phyloP scores from a whole-genome alignment of 805 yeast genomes.

The Metschnikowia reukaufii region DNA sequence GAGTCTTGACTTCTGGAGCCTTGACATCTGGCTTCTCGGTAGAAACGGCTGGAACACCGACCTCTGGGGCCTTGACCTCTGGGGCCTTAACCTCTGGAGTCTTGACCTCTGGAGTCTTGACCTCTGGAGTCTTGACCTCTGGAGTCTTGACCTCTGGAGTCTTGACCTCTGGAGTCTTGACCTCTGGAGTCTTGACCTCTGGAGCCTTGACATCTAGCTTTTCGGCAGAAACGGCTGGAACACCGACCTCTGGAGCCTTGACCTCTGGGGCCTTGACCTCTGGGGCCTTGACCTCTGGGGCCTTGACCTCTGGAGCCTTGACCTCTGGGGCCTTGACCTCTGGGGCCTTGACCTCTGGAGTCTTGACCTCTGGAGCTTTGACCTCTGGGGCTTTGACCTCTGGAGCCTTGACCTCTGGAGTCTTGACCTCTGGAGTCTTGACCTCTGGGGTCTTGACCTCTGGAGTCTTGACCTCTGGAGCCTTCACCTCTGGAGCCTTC shows the following conservation, averaged over 20 bases:
- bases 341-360: background rate
- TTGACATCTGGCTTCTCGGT: background rate
- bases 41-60: background rate
- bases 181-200: background rate
- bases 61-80: no score
- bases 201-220: background rate
- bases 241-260: background rate
- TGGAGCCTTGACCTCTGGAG: background rate
- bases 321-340: background rate
- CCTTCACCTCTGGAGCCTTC: no score
- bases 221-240: background rate
- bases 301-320: constrained; percentile 1
- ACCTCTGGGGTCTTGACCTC: constrained; percentile 3
- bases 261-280: constrained; percentile 2
- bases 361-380: background rate
- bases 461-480: background rate
- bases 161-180: constrained; percentile 1
- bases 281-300: background rate
- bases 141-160: background rate
- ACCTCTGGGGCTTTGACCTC: background rate
- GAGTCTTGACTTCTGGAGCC: background rate
- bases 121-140: background rate
- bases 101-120: constrained; percentile 1
- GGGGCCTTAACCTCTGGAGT: no score
- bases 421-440: background rate